Evolutionary conservation across 2,329 filamentous ascomycete species (phyloP), one percentile per base, ranked within the genome.

Genomic region (Septoria petroselini): DNA sequence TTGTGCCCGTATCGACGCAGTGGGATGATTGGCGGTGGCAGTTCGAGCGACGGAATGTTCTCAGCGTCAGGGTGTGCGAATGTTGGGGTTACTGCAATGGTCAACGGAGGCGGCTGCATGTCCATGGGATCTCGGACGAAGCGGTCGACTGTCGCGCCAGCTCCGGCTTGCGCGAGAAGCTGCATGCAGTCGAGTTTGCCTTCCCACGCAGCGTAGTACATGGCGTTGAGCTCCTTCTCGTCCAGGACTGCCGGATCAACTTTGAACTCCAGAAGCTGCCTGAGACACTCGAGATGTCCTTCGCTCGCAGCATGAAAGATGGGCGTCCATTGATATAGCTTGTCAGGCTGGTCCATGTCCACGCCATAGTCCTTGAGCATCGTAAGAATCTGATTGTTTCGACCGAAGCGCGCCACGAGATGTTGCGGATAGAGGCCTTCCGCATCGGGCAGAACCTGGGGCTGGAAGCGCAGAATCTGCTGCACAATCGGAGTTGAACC

Each of bases 201-300:
- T 72, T 98, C 93, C 93, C 93, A 98, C 0, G 90, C 91, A 11
- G 93, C 93, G 70, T 98, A 98, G 70, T 98, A 98, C 84, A 97
- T 90, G 21, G 93, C 91, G 2, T 91, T 89, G 3, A 97, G 78
- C 12, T 84, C 85, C 66, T 97, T 98, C 71, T 98, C 93, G 65
- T 98, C 93, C 35, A 88, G 73, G 47, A 90, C 86, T 57, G 84
- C 84, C 1, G 86, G 80, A 62, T 94, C 82, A 3, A 86, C 91
- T 6, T 86, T 85, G 55, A 86, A 82, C 45, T 89, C 82, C 8
- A 98, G 76, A 3, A 98, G 76, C 1, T 84, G 87, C 59, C 89
- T 81, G 35, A 98, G 75, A 64, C 91, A 96, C 19, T 86, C 83
- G 1, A 96, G 86, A 65, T 95, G 94, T 17, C 93, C 93, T 72